phyloP scores from a whole-genome alignment of 805 yeast genomes.

The Brettanomyces custersianus region DNA sequence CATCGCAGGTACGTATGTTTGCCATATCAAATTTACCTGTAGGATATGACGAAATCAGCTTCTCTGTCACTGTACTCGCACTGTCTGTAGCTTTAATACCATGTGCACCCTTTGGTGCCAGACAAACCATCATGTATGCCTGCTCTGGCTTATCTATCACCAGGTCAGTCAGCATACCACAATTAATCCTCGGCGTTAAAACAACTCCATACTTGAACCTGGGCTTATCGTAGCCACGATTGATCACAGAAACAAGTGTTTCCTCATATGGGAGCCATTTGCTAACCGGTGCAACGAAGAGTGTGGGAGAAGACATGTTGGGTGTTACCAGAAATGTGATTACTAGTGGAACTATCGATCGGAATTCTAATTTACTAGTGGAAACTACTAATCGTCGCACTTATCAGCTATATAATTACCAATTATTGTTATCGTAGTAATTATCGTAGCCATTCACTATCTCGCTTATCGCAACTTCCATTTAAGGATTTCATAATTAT shows the following conservation, averaged over 20 bases:
- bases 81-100: conserved; percentile 9
- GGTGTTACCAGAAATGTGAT: too few species aligned
- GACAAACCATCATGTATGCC: conserved; percentile 16
- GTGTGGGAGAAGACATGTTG: conserved; percentile 1
- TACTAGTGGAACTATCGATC: too few species aligned
- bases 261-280: conserved; percentile 9
- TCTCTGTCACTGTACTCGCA: conserved; percentile 11
- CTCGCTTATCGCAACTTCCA: too few species aligned
- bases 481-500: neutral
- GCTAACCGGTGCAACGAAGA: conserved; percentile 6
- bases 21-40: conserved; percentile 13
- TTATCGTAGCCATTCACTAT: too few species aligned
- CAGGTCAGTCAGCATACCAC: conserved; percentile 19
- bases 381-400: too few species aligned
- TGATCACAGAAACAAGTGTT: conserved; percentile 27
- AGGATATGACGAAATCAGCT: conserved; percentile 10
- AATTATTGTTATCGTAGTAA: too few species aligned
- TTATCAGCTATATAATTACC: too few species aligned
- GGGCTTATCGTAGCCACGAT: conserved; percentile 42
- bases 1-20: neutral
- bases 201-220: conserved; percentile 35
- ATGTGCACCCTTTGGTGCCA: conserved; percentile 16
- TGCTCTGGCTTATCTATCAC: conserved; percentile 13
- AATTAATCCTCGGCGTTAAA: conserved; percentile 31
- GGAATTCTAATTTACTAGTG: too few species aligned